phyloP scores from a whole-genome alignment of 202 grass and related monocot species.

The Carex sylvatica region DNA sequence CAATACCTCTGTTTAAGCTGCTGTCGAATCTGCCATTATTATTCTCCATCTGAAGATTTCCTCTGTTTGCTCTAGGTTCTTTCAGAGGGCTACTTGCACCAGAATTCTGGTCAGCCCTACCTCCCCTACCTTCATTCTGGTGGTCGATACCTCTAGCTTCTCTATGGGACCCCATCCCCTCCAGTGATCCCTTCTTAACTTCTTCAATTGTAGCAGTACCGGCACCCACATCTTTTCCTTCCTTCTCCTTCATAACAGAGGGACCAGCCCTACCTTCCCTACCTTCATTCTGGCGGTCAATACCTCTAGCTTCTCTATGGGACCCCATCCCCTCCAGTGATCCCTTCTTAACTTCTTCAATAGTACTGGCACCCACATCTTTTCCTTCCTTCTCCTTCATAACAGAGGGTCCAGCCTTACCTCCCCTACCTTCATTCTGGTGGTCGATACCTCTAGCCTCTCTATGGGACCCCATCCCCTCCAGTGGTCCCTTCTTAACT shows the following conservation, averaged over 20 bases:
- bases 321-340: not conserved
- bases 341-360: not conserved
- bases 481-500: not conserved
- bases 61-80: conserved; percentile 8
- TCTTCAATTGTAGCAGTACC: not conserved
- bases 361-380: not conserved
- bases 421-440: too few relatives aligned
- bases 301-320: not conserved
- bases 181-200: not conserved
- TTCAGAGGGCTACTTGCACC: not conserved
- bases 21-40: not conserved
- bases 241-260: too few relatives aligned
- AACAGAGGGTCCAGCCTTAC: too few relatives aligned
- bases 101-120: not conserved
- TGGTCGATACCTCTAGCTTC: not conserved
- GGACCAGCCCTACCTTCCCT: too few relatives aligned
- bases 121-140: conserved; percentile 3
- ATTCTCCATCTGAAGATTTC: not conserved
- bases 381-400: too few relatives aligned
- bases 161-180: not conserved
- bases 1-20: too few relatives aligned
- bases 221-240: too few relatives aligned
- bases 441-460: too few relatives aligned
- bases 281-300: too few relatives aligned
- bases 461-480: not conserved